These are phyloP conservation scores for Phytophthora fragariaefolia DNA, from an alignment of 352 stramenopile species.

Conservation along the genomic window DNA sequence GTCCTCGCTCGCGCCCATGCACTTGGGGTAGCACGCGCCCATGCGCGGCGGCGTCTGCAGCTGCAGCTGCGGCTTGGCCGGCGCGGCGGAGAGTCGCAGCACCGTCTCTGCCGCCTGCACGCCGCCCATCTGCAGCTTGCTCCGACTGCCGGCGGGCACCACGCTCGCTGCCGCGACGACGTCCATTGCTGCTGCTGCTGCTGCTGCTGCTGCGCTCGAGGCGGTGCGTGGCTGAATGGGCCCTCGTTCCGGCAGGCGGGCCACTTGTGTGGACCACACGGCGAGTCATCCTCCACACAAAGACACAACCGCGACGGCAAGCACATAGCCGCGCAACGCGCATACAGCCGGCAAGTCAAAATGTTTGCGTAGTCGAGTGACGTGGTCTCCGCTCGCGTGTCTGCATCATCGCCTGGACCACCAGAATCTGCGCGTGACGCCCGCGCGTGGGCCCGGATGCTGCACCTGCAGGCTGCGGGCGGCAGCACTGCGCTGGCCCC, in stretches of 20 bases:
- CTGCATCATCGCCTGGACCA: constrained; percentile 4
- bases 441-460: background rate
- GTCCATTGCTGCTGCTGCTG: background rate
- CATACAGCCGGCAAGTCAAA: constrained; percentile 20
- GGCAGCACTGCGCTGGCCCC: too few relatives aligned
- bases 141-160: too few relatives aligned
- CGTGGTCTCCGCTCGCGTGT: background rate
- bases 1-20: constrained; percentile 37
- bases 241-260: background rate
- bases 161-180: too few relatives aligned
- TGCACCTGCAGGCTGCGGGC: too few relatives aligned
- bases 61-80: background rate
- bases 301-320: too few relatives aligned
- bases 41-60: constrained; percentile 16
- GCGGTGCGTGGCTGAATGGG: too few relatives aligned
- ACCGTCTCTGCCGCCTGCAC: background rate
- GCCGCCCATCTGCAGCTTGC: background rate
- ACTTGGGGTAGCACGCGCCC: constrained; percentile 58
- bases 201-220: too few relatives aligned
- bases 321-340: constrained; percentile 11
- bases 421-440: constrained; percentile 1
- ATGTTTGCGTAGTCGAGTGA: constrained; percentile 4
- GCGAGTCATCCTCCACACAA: background rate
- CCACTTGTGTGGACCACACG: background rate
- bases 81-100: constrained; percentile 5